phyloP scores from a whole-genome alignment of 2,329 filamentous ascomycete genomes.

The Ploettnerulaceae sp. region DNA sequence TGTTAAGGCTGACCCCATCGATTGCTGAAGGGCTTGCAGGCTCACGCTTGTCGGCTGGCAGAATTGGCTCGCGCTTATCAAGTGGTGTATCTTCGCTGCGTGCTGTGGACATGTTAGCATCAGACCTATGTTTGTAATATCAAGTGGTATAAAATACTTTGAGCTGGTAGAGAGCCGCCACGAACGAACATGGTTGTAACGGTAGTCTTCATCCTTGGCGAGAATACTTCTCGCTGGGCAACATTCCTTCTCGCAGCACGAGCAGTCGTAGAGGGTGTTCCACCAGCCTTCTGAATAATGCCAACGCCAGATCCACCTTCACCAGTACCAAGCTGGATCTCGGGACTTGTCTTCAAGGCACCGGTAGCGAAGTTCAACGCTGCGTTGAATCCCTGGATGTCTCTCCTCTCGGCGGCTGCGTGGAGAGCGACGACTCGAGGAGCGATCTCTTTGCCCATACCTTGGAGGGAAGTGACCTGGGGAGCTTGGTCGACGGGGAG shows the following conservation, averaged over 20 bases:
- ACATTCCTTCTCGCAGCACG: constrained; percentile 2
- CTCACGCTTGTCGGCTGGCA: constrained; percentile 17
- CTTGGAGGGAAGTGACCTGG: constrained; percentile 42
- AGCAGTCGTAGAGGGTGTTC: constrained; percentile 2
- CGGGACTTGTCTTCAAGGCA: constrained; percentile 37
- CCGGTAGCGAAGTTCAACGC: constrained; percentile 39
- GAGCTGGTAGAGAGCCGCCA: constrained; percentile 21
- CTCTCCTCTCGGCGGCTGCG: constrained; percentile 33
- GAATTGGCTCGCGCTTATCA: constrained; percentile 10
- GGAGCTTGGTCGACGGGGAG: constrained; percentile 33
- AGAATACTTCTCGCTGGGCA: constrained; percentile 10
- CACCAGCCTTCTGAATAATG: constrained; percentile 33
- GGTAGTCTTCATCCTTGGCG: constrained; percentile 28
- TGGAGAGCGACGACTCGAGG: constrained; percentile 34
- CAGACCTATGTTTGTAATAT: neutral
- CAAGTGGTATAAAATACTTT: constrained; percentile 12
- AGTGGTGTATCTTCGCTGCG: constrained; percentile 15
- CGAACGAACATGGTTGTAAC: constrained; percentile 32
- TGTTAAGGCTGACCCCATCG: constrained; percentile 31
- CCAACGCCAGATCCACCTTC: constrained; percentile 38
- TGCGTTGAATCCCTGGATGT: constrained; percentile 39
- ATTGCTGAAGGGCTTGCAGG: constrained; percentile 20
- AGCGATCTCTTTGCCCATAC: constrained; percentile 46
- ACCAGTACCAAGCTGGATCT: constrained; percentile 39
- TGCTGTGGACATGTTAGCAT: constrained; percentile 6